A percentile compares a stretch with the other conserved stretches of the same genome.
Evolutionary conservation across 768 basidiomycete species (phyloP).

Genomic region (Exsudoporus frostii): DNA sequence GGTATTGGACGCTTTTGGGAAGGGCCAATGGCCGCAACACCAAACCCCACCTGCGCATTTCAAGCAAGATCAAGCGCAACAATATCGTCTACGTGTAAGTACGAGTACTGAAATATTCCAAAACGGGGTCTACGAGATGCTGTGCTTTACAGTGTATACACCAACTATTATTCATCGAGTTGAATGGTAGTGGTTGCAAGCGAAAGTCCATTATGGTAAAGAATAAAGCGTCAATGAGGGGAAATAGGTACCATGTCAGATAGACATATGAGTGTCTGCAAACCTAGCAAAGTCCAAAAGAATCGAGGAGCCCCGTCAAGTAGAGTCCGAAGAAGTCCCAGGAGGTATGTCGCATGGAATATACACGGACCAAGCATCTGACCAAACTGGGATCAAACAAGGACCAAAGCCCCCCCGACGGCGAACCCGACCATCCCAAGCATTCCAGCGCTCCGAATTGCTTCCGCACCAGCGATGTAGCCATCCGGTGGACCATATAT

Average conservation of each 20-base stretch:
- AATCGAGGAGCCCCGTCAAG: conserved; percentile 13
- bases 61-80: not conserved
- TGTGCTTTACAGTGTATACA: conserved; percentile 23
- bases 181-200: conserved; percentile 14
- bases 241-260: conserved; percentile 16
- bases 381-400: conserved; percentile 34
- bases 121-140: conserved; percentile 15
- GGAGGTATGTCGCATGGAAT: conserved; percentile 14
- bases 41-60: not conserved
- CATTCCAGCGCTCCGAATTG: conserved; percentile 44
- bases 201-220: conserved; percentile 22
- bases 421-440: conserved; percentile 44
- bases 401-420: conserved; percentile 47
- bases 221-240: conserved; percentile 28
- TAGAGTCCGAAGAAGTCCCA: conserved; percentile 6
- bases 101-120: not conserved
- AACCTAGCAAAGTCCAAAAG: conserved; percentile 19
- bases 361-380: conserved; percentile 1
- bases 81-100: not conserved
- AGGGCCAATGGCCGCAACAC: not conserved
- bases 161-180: conserved; percentile 19
- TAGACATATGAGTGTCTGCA: conserved; percentile 20
- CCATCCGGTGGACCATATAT: conserved; percentile 65
- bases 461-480: conserved; percentile 57
- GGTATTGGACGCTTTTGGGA: not conserved